Base-by-base conservation (phyloP, 805 yeast species). In the Wickerhamomyces rabaulensis region DNA sequence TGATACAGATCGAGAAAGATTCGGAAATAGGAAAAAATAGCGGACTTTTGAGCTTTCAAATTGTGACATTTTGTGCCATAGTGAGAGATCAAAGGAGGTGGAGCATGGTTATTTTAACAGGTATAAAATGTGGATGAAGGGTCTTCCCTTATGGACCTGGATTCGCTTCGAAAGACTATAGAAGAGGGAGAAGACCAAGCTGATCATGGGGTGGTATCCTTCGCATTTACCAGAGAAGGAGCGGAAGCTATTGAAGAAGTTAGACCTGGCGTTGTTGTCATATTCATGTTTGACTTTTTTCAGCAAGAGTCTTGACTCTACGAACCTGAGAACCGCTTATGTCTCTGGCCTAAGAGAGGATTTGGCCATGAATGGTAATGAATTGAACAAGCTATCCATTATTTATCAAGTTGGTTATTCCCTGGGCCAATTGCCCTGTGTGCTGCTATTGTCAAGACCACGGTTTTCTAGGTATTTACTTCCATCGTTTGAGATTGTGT, bases 281-380 rank as follows among this genome's bases (percentile, higher is more conserved):
- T 52, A 47, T 41, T 47, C 47, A 2, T 47, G 45, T 29, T 19
- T 39, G 9, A 37, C 57, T 12, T 58, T 54, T 49, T 49, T 49
- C 26, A 73, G 77, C 47, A 79, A 79, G 55, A 74, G 70, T 49
- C 60, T 82, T 48, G 87, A 82, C 54, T 75, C 71, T 44, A 64
- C 78, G 22, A 89, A 91, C 19, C 35, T 49, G 4, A 74, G 71
- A 49, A 79, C 81, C 55, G 88, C 87, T 1, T 83, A 80, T 55
- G 80, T 79, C 31, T 73, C 80, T 19, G 83, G 85, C 9, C 69
- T 84, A 76, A 62, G 73, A 49, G 79, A 74, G 52, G 78, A 69
- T 31, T 65, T 82, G 36, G 68, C 68, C 3, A 73, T 84, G 70
- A 57, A 68, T 44, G 86, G 86, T 8, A 78, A 81, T 56, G 85